Evolutionary conservation across 208 protist species (phyloP).

Genomic region (Kentomonas sorsogonicus): DNA sequence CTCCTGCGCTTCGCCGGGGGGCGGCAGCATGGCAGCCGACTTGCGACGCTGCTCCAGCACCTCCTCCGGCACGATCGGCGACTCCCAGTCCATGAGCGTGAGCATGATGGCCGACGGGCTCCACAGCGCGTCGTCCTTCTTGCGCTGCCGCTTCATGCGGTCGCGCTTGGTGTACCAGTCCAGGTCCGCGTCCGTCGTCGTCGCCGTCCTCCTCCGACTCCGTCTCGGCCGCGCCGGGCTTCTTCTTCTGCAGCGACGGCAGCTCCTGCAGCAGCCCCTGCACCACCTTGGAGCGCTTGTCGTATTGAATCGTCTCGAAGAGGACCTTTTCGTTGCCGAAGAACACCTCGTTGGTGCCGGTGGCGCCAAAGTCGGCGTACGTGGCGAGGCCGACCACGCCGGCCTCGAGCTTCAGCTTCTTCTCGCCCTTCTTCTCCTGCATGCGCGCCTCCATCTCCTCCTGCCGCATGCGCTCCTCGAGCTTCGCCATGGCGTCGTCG

Average conservation of each 20-base stretch:
- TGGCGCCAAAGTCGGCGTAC: slow-evolving; percentile 28
- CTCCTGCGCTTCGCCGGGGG: too few species aligned
- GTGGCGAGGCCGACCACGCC: slow-evolving; percentile 24
- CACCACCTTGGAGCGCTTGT: slow-evolving; percentile 13
- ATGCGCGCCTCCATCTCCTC: slow-evolving; percentile 9
- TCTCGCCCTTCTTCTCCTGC: slow-evolving; percentile 4
- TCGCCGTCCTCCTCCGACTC: neutral
- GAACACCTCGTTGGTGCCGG: slow-evolving; percentile 13
- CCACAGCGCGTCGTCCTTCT: slow-evolving; percentile 40
- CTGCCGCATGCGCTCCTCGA: slow-evolving; percentile 17
- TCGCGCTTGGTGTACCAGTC: slow-evolving; percentile 54
- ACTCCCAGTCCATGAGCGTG: slow-evolving; percentile 71
- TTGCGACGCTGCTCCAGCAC: neutral
- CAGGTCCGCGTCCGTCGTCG: slow-evolving; percentile 7
- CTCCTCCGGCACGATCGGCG: slow-evolving; percentile 8
- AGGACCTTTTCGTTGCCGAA: slow-evolving; percentile 26
- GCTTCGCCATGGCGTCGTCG: slow-evolving; percentile 27
- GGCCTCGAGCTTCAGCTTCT: slow-evolving; percentile 14
- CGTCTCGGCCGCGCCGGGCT: too few species aligned
- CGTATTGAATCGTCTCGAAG: slow-evolving; percentile 8
- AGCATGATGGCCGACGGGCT: slow-evolving; percentile 63
- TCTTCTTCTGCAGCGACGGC: too few species aligned
- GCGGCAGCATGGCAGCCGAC: too few species aligned
- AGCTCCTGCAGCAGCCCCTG: neutral
- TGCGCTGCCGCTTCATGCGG: slow-evolving; percentile 26